Base-by-base conservation (phyloP, 306 rosid species). In the Canavalia ensiformis region DNA sequence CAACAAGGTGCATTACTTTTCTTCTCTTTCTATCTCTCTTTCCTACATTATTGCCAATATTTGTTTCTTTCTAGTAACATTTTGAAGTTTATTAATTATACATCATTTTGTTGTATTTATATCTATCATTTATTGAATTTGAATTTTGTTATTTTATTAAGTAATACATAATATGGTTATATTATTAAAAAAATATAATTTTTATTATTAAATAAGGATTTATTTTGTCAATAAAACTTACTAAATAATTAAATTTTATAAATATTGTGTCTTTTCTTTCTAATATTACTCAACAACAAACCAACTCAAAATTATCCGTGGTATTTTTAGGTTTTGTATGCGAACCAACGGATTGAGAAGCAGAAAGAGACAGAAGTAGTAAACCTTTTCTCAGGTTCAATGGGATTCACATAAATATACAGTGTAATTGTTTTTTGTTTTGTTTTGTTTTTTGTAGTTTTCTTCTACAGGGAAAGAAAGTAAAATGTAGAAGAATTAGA, bases 1-100 rank as follows among this genome's bases (percentile, higher is more conserved):
- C 82, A 85, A 89, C 82, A 85, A 89, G 97, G 97, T 89, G 65
- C 31, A 59, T 18, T 33, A 1, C 3, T n/a, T 28, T 8, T 46
- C 4, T 29, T 25, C 6, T 10, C 30, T 2, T 28, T 28, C 6
- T 4, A 0, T 42, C 34, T 39, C 41, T 1, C 41, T 37, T 12
- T 12, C 34, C 10, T 47, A 33, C 41, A 8, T 49, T 33, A 37
- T 77, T 52, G 8, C 4, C 25, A 18, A 18, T 35, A 0, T 63
- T 60, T 31, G 8, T 6, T 57, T 25, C 8, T 70, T 46, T 50
- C 2, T 3, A 29, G 29, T 1, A 6, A 3, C 63, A 10, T 60
- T 35, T 46, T n/a, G n/a, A 5, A 4, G 4, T 46, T 41, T 64
- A 5, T 42, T 46, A 7, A 7, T 10, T 41, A 39, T 65, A 39